Base-by-base conservation (phyloP, 371 early-diverging fungal genomes). In the Haplosporangium sp. region DNA sequence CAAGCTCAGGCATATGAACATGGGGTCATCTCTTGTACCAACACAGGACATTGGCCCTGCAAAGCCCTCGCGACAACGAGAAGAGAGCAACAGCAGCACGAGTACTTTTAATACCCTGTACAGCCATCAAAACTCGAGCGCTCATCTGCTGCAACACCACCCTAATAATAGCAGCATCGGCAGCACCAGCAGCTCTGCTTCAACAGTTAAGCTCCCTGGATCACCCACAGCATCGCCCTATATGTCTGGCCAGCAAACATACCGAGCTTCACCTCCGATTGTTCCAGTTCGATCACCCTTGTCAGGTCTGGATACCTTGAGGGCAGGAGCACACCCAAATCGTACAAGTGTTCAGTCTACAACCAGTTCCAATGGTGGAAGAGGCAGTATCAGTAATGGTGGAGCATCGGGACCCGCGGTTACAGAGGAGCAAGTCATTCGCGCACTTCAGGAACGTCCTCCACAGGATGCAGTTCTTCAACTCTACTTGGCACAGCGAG, bases 41-140 rank as follows among this genome's bases (percentile, higher is more conserved):
- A 21, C 59, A 3, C 77, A 68, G 59, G 79, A 79, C 45, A 56
- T 52, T 46, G 68, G 72, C 56, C 52, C 52, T 12, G 41, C 6
- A 36, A 79, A 79, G 60, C 16, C 47, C 16, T 42, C 69, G 6
- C 59, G 69, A 37, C 79, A 64, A 40, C 79, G 67, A 47, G 79
- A 79, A 46, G 73, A 68, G 5, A 73, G 59, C 43, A 61, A 21
- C 58, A 67, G 67, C 69, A 72, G 40, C 67, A 58, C 64, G 56
- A 67, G 72, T 53, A 60, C 64, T 41, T 64, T 67, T 51, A 77
- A 67, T 66, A 67, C 77, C 70, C 63, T 71, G 56, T 77, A 77
- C 60, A 71, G 67, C 38, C 77, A 71, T 36, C 76, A 66, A 48
- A 77, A 77, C 77, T 67, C 71, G 50, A 77, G 77, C 59, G 29